These are phyloP conservation scores for Cutaneotrichosporon curvatum DNA, from an alignment of 1,284 basidiomycete genomes.

Conservation along the genomic window DNA sequence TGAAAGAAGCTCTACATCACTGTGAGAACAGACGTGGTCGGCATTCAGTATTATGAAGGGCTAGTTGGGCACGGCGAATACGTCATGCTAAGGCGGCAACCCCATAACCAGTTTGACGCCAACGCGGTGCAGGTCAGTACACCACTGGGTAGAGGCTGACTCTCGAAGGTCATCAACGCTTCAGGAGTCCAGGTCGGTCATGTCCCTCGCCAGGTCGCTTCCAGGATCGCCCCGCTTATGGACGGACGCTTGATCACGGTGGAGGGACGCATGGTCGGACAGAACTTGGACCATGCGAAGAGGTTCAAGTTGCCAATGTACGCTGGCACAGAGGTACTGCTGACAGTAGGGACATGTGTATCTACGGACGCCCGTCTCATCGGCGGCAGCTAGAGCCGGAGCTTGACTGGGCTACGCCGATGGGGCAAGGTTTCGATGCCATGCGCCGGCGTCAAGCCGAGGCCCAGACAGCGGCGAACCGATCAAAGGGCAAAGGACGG, in stretches of 20 bases:
- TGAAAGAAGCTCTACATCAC: slow-evolving; percentile 57
- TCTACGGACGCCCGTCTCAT: slow-evolving; percentile 57
- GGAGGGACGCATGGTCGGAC: slow-evolving; percentile 58
- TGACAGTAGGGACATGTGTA: slow-evolving; percentile 50
- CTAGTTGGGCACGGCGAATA: slow-evolving; percentile 69
- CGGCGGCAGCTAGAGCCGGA: slow-evolving; percentile 57
- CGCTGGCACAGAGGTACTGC: background rate
- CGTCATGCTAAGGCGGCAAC: slow-evolving; percentile 64
- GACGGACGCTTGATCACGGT: slow-evolving; percentile 58
- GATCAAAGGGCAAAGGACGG: slow-evolving; percentile 7
- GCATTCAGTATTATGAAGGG: slow-evolving; percentile 74
- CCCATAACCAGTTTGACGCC: slow-evolving; percentile 61
- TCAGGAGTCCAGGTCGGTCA: slow-evolving; percentile 67
- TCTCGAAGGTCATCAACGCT: slow-evolving; percentile 65
- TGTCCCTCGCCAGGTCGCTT: slow-evolving; percentile 56
- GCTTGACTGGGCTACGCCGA: slow-evolving; percentile 67
- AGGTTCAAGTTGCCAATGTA: slow-evolving; percentile 58
- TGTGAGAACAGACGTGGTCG: slow-evolving; percentile 61
- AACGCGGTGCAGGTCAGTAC: slow-evolving; percentile 41
- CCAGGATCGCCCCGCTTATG: slow-evolving; percentile 61
- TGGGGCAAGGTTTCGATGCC: slow-evolving; percentile 50
- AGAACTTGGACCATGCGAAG: slow-evolving; percentile 31
- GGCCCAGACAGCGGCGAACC: slow-evolving; percentile 7
- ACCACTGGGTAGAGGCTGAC: slow-evolving; percentile 46
- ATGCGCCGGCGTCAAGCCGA: slow-evolving; percentile 19